Conservation (phyloP, 495 filamentous ascomycete species). For the Hypoxylon crocopeplum region DNA sequence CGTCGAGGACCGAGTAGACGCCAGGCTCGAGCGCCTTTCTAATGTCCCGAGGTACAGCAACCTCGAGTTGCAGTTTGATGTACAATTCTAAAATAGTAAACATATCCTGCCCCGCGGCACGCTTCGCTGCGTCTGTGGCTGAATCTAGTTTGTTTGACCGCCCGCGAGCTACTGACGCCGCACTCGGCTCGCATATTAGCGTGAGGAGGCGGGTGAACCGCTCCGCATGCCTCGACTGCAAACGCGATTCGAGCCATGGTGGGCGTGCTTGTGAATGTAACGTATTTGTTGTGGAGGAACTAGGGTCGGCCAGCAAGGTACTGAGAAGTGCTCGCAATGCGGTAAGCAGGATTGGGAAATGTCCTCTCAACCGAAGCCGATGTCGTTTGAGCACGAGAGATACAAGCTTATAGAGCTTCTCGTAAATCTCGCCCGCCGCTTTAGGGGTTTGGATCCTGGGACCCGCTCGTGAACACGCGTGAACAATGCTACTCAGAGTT, state of each 20-base stretch:
- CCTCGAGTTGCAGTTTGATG: constrained; percentile 67
- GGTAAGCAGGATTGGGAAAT: constrained; percentile 41
- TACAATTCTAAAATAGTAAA: constrained; percentile 76
- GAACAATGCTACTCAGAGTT: constrained; percentile 63
- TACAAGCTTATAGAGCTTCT: constrained; percentile 65
- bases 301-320: constrained; percentile 32
- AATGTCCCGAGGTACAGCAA: constrained; percentile 56
- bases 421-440: constrained; percentile 62
- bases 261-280: constrained; percentile 36
- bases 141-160: constrained; percentile 65
- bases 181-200: constrained; percentile 78
- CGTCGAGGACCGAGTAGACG: constrained; percentile 72
- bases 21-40: constrained; percentile 74
- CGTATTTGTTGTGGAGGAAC: constrained; percentile 1
- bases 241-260: constrained; percentile 40
- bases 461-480: constrained; percentile 55
- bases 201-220: constrained; percentile 75
- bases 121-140: constrained; percentile 76
- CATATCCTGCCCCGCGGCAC: constrained; percentile 76
- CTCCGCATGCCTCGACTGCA: constrained; percentile 60
- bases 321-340: constrained; percentile 34
- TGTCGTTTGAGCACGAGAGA: constrained; percentile 64
- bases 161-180: constrained; percentile 69
- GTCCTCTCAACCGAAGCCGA: constrained; percentile 53
- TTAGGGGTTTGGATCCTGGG: constrained; percentile 28